Base-by-base conservation (phyloP, 2,329 filamentous ascomycete genomes). In the Clathrospora elynae region DNA sequence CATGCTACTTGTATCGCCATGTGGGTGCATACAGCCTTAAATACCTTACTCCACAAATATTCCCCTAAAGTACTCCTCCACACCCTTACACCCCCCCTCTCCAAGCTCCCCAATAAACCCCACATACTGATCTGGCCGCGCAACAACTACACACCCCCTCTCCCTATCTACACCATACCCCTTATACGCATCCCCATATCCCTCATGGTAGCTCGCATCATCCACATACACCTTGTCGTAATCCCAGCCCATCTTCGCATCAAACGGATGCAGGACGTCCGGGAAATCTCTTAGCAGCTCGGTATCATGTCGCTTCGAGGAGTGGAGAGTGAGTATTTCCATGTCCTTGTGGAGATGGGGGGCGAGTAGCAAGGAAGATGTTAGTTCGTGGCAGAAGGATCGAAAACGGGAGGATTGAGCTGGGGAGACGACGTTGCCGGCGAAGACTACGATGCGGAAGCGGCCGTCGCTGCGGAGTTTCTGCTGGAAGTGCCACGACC, bases 81-180 rank as follows among this genome's bases (percentile, higher is more conserved):
- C 50, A 1, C 57, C 66, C 17, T 41, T 34, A 25, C 48, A 51
- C 0, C 62, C 64, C 36, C 62, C 61, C 44, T 54, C 59, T 22
- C 71, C 66, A 32, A 73, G 18, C 18, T 64, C 63, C 4, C 72
- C 72, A 13, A 79, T 55, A 36, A 61, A 71, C 0, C 71, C 76
- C 20, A 88, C 78, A 65, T 88, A 84, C 60, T 86, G 83, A 71
- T 89, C 86, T 2, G 86, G 86, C 34, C 86, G 67, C 2, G 84
- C 71, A 1, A 84, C 70, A 0, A 86, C 77, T 3, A 83, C 68
- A 48, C 80, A 82, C 0, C 85, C 85, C 13, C 67, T 66, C 38
- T 77, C 70, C 12, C 53, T 62, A 51, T 82, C 74, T 2, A 89
- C 72, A 0, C 83, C 85, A 43, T 83, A 85, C 3, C 74, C 75